These are phyloP conservation scores for Suillus discolor DNA, from an alignment of 768 basidiomycete genomes.

Conservation along the genomic window DNA sequence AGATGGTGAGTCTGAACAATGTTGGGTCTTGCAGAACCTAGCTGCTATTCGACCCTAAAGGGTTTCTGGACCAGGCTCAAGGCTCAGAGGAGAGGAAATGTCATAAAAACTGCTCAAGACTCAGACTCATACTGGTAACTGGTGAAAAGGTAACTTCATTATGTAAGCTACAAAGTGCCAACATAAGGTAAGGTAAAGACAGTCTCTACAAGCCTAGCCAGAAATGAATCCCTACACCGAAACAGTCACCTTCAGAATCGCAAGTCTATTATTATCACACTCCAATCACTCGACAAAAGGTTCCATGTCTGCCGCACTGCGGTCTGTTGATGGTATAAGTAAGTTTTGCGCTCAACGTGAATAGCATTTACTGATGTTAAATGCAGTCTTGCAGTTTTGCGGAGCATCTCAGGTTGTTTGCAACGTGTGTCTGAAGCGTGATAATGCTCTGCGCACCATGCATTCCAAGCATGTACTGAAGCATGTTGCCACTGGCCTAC, in stretches of 20 bases:
- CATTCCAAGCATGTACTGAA: neutral
- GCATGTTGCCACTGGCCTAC: neutral
- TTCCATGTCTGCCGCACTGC: neutral
- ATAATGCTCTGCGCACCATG: neutral
- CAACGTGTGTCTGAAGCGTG: neutral
- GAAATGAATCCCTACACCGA: no score
- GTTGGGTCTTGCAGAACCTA: no score
- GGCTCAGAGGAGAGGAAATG: no score
- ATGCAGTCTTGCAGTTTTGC: slow-evolving; percentile 1
- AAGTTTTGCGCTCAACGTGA: neutral
- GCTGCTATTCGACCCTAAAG: no score
- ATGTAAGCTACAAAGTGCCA: no score
- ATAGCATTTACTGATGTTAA: neutral
- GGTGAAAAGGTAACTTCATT: no score
- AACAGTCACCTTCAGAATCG: neutral
- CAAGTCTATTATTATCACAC: neutral
- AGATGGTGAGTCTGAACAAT: no score
- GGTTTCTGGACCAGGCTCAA: no score
- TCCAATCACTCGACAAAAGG: neutral
- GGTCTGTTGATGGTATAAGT: neutral
- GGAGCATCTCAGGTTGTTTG: neutral
- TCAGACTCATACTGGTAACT: no score
- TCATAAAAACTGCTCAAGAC: no score
- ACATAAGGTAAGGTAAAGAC: no score
- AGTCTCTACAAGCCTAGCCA: no score